Conservation (phyloP, 352 stramenopile genomes). For the Globisporangium heterothallicum region DNA sequence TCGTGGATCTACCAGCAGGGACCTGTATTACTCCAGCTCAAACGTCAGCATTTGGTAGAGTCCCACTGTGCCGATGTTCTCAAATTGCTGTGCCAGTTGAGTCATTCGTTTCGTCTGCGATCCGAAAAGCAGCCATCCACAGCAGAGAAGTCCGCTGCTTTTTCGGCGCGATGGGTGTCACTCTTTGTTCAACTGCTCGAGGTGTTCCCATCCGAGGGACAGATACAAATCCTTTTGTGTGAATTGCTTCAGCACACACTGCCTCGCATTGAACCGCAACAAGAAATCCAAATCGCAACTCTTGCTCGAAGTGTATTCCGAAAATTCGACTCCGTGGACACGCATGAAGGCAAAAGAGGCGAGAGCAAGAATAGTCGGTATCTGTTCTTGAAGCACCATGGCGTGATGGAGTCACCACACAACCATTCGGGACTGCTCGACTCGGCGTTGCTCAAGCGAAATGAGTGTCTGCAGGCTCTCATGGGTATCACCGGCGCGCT, state of each 20-base stretch:
- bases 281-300: not conserved
- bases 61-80: constrained; percentile 26
- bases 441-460: constrained; percentile 14
- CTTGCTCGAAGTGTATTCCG: not conserved
- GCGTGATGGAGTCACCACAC: not conserved
- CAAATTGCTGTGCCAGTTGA: constrained; percentile 28
- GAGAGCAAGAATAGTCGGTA: no score
- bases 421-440: not conserved
- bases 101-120: not conserved
- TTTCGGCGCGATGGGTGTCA: constrained; percentile 25
- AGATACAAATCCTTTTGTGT: constrained; percentile 25
- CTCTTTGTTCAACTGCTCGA: constrained; percentile 21
- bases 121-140: not conserved
- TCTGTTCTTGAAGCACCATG: not conserved
- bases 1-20: constrained; percentile 19
- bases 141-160: not conserved
- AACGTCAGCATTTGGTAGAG: constrained; percentile 24
- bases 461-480: constrained; percentile 18
- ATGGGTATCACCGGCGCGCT: constrained; percentile 13
- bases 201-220: constrained; percentile 8
- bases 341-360: not conserved
- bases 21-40: constrained; percentile 33
- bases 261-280: constrained; percentile 5
- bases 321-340: no score
- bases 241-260: constrained; percentile 28